These are phyloP conservation scores for Steccherinum ochraceum DNA, from an alignment of 768 basidiomycete species.

Conservation along the genomic window DNA sequence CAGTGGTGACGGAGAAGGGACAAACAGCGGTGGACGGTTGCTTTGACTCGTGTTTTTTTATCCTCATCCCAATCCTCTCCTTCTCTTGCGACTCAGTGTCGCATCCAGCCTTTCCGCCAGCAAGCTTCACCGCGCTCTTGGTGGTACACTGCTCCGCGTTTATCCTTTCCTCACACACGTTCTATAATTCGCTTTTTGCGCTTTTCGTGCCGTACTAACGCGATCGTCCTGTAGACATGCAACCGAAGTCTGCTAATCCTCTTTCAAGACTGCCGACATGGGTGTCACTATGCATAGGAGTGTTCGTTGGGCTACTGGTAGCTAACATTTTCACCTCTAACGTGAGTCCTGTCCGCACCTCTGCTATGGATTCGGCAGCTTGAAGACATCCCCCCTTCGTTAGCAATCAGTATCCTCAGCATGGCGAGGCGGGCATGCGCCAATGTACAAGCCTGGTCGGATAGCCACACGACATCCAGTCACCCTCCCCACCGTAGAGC, in stretches of 20 bases:
- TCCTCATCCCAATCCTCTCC: no score
- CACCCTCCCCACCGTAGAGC: constrained; percentile 72
- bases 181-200: no score
- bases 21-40: background rate
- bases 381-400: background rate
- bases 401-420: constrained; percentile 27
- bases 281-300: constrained; percentile 21
- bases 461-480: constrained; percentile 49
- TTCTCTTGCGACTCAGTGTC: background rate
- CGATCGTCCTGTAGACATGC: constrained; percentile 13
- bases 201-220: background rate
- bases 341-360: constrained; percentile 11
- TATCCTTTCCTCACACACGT: no score
- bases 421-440: constrained; percentile 52
- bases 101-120: no score
- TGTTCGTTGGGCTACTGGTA: constrained; percentile 20
- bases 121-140: no score
- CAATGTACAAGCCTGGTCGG: constrained; percentile 39
- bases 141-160: no score
- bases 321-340: constrained; percentile 18
- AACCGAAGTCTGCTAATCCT: constrained; percentile 20
- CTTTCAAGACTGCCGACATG: constrained; percentile 22
- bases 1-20: background rate
- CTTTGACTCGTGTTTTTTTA: no score
- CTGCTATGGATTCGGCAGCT: constrained; percentile 48